Evolutionary conservation across 2,329 filamentous ascomycete species (phyloP), one percentile per base, ranked within the genome.

Genomic region (Cercospora zeina): DNA sequence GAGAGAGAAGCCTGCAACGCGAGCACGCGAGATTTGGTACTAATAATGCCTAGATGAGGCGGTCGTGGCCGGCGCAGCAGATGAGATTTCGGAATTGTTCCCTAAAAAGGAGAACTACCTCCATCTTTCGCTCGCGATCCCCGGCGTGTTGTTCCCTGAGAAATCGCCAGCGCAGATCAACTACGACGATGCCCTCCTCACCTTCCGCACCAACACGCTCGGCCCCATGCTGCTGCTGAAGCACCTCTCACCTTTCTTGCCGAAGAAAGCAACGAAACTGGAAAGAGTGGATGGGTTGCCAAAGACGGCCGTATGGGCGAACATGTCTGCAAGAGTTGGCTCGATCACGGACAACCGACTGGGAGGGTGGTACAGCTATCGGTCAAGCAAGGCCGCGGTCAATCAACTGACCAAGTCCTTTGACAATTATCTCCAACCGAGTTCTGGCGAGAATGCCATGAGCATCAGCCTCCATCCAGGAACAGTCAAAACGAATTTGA

Each of bases 361-460:
- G 0, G 91, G 90, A 2, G 91, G 91, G 0, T 95, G 90, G 91
- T 96, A 91, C 74, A 86, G 83, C 60, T 95, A 95, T 75, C 86
- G 91, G 13, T 85, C 88, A 7, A 88, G 85, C 58, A 96, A 95
- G 75, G 85, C 89, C 0, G 89, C 82, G 1, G 85, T 93, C 3
- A 91, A 87, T 66, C 87, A 87, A 70, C 62, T 91, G 11, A 85
- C 85, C 7, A 89, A 87, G 76, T 88, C 84, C 6, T 86, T 91
- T 64, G 90, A 95, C 73, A 81, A 89, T 30, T 83, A 87, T 71
- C 76, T 95, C 33, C 75, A 76, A 36, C 78, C 81, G 3, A 80
- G 81, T 45, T 82, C 83, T 62, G 85, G 82, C 0, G 82, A 83
- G 0, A 85, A 84, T 56, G 89, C 88, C 0, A 79, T 91, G 67